phyloP scores from a whole-genome alignment of 257 asterid genomes.

The Jasminum sambac region DNA sequence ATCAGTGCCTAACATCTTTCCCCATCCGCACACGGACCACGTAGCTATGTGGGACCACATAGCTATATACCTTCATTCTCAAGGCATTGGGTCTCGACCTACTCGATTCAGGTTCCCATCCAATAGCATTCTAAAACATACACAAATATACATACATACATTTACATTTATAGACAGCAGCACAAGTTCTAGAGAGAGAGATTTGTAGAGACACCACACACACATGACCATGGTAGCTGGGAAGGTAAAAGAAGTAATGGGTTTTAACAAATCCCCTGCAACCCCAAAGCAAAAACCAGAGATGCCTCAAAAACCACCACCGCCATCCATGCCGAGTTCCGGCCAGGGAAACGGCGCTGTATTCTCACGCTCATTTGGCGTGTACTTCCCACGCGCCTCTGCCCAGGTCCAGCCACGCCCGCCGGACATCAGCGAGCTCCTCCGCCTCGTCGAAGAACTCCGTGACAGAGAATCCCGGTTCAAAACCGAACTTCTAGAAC shows the following conservation, averaged over 20 bases:
- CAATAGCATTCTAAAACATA: conserved; percentile 18
- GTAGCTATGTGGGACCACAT: neutral
- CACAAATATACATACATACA: neutral
- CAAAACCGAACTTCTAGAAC: conserved; percentile 77
- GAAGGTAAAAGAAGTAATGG: conserved; percentile 74
- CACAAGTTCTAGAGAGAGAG: neutral
- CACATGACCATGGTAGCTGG: conserved; percentile 99
- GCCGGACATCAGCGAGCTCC: conserved; percentile 76
- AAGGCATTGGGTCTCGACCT: conserved; percentile 9
- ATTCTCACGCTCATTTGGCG: conserved; percentile 74
- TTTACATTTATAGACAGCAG: no score
- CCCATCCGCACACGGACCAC: neutral
- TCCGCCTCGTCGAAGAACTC: conserved; percentile 68
- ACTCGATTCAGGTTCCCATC: conserved; percentile 25
- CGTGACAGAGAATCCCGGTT: conserved; percentile 80
- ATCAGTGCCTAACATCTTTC: neutral
- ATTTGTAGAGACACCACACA: conserved; percentile 16
- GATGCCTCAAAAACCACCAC: conserved; percentile 43
- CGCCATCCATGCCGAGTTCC: conserved; percentile 34
- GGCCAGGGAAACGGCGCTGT: conserved; percentile 47
- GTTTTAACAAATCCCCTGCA: conserved; percentile 62
- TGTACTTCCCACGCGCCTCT: conserved; percentile 82
- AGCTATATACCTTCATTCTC: neutral
- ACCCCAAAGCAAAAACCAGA: conserved; percentile 44
- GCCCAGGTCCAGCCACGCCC: conserved; percentile 96